Percentiles rank a stretch among this genome's conserved stretches.
phyloP scores from a whole-genome alignment of 2,329 filamentous ascomycete genomes.

The Aspergillus pseudoterreus region DNA sequence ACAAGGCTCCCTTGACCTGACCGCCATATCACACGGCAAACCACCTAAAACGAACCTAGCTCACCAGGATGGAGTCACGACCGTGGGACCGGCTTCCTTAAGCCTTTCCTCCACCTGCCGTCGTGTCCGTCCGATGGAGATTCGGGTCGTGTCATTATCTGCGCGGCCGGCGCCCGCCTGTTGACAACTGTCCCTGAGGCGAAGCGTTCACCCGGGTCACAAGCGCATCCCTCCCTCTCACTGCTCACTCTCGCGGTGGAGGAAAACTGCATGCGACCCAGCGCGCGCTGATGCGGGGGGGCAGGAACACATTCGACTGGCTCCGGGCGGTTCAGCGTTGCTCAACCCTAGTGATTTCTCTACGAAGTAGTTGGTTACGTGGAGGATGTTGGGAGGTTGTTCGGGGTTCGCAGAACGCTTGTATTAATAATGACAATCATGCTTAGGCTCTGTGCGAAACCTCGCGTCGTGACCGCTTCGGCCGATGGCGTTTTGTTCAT shows the following conservation, averaged over 20 bases:
- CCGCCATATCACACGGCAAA: too few relatives aligned
- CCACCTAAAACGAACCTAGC: too few relatives aligned
- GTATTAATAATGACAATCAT: neutral
- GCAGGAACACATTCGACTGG: constrained; percentile 27
- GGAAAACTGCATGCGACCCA: constrained; percentile 4
- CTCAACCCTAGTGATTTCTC: constrained; percentile 6
- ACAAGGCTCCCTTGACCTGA: too few relatives aligned
- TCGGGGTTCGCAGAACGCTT: neutral
- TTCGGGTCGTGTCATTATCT: too few relatives aligned
- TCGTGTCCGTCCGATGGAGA: neutral
- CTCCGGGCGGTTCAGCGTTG: constrained; percentile 6
- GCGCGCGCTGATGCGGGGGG: constrained; percentile 17
- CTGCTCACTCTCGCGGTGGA: neutral
- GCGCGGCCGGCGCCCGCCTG: neutral
- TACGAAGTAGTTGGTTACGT: neutral
- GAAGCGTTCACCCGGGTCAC: constrained; percentile 10
- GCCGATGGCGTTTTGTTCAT: too few relatives aligned
- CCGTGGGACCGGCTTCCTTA: too few relatives aligned
- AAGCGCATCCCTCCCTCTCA: constrained; percentile 2
- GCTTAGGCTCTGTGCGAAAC: neutral
- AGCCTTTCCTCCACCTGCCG: neutral
- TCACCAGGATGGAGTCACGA: too few relatives aligned
- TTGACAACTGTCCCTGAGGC: constrained; percentile 9
- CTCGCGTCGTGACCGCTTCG: neutral
- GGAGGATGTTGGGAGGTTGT: neutral